phyloP scores from a whole-genome alignment of 768 basidiomycete species.

The Agaricus blazei region DNA sequence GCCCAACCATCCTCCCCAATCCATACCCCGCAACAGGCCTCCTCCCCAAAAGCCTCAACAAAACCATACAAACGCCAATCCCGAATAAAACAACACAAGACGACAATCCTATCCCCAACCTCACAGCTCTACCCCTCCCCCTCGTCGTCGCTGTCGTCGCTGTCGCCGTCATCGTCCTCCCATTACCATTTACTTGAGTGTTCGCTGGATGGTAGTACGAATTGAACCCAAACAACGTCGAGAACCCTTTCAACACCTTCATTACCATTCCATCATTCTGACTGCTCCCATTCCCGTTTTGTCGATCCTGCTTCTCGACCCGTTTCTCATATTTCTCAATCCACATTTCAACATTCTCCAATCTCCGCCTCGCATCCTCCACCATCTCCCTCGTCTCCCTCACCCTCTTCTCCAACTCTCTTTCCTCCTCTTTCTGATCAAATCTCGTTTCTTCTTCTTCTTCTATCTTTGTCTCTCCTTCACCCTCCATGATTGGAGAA shows the following conservation, averaged over 20 bases:
- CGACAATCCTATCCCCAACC: neutral
- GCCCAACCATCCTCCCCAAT: neutral
- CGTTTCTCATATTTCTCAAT: neutral
- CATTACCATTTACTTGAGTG: too few relatives aligned
- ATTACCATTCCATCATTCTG: neutral
- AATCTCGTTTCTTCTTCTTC: neutral
- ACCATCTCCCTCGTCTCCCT: neutral
- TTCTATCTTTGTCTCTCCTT: neutral
- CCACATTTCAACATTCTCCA: neutral
- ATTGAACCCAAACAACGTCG: too few relatives aligned
- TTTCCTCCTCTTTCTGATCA: neutral
- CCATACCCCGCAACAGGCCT: neutral
- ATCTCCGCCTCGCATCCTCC: neutral
- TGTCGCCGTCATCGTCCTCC: too few relatives aligned
- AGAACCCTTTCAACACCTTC: too few relatives aligned
- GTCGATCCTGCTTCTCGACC: neutral
- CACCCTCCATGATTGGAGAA: too few relatives aligned
- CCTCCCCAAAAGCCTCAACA: neutral
- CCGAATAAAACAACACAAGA: neutral
- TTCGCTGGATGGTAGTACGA: too few relatives aligned
- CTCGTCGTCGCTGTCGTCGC: too few relatives aligned
- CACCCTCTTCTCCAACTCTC: neutral
- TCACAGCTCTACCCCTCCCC: neutral
- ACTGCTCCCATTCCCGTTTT: neutral
- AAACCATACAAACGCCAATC: neutral